Evolutionary conservation across 1,139 yeast species (phyloP), one percentile per base, ranked within the genome.

Genomic region (Blastobotrys buckinghamii): DNA sequence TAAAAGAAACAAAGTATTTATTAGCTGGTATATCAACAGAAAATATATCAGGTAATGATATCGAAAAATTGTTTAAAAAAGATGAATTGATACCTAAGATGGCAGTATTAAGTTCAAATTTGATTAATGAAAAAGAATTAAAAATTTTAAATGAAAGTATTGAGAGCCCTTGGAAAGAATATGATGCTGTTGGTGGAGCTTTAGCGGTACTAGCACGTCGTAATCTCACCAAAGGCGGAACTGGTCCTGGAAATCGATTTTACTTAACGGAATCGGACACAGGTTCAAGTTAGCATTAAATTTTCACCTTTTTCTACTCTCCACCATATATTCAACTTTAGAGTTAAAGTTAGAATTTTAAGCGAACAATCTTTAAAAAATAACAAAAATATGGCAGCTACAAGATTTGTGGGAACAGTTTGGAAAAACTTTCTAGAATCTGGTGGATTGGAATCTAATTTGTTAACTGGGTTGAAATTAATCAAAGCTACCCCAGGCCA

Each of bases 391-490:
- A 41, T 41, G 44, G 13, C 19, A 2, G 42, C 54, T 6, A 43
- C 52, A 30, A 42, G 41, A 34, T 54, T 55, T 34, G 58, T 55
- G 13, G 45, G 48, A 19, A n/a, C 39, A 24, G 45, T 42, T 22
- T 68, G 71, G 71, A 50, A 55, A 19, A 64, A 65, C 45, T 68
- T 68, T 55, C 50, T 66, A 45, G 49, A 57, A 27, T 53, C 56
- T n/a, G 63, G 70, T 41, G 72, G 72, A 16, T 60, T 68, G 41
- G 72, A 68, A 53, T 67, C 72, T 4, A 57, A 67, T 5, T 53
- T 68, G 42, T 51, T 68, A 38, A 41, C 41, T 15, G 42, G 38
- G 26, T 33, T 37, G n/a, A 48, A 61, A 61, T 55, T 69, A 41
- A 46, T 55, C 6, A 53, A 53, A 16, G 72, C 74, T 2, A 50